Evolutionary conservation across 2,329 filamentous ascomycete species (phyloP).

Genomic region (Dissoconium aciculare): DNA sequence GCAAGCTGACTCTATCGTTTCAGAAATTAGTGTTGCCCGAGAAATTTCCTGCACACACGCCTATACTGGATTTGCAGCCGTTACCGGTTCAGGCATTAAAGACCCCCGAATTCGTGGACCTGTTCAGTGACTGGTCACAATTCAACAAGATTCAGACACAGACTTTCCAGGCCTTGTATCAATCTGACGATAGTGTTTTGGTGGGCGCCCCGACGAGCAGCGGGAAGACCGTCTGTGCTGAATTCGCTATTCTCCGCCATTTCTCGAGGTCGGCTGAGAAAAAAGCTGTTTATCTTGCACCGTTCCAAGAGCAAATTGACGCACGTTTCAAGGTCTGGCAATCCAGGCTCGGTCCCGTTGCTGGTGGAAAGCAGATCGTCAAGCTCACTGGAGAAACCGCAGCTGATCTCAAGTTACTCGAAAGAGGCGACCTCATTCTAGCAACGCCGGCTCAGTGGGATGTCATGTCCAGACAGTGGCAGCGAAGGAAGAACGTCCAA

Average conservation of each 20-base stretch:
- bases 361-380: conserved; percentile 75
- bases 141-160: conserved; percentile 99
- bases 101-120: conserved; percentile 59
- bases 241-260: conserved; percentile 79
- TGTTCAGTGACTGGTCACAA: conserved; percentile 71
- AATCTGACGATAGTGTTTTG: conserved; percentile 85
- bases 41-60: conserved; percentile 89
- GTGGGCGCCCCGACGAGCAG: conserved; percentile 85
- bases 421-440: conserved; percentile 74
- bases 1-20: conserved; percentile 82
- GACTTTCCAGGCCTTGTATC: conserved; percentile 84
- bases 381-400: conserved; percentile 90
- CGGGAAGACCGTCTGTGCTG: conserved; percentile 92
- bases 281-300: conserved; percentile 83
- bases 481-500: conserved; percentile 87
- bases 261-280: conserved; percentile 61
- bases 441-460: conserved; percentile 95
- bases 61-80: conserved; percentile 79
- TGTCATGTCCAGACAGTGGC: conserved; percentile 88
- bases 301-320: conserved; percentile 86
- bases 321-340: conserved; percentile 72
- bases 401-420: conserved; percentile 75
- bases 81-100: conserved; percentile 81
- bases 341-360: conserved; percentile 53
- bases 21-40: conserved; percentile 88